Evolutionary conservation across 768 basidiomycete genomes (phyloP), one percentile per base, ranked within the genome.

Genomic region (Serendipita sp.): DNA sequence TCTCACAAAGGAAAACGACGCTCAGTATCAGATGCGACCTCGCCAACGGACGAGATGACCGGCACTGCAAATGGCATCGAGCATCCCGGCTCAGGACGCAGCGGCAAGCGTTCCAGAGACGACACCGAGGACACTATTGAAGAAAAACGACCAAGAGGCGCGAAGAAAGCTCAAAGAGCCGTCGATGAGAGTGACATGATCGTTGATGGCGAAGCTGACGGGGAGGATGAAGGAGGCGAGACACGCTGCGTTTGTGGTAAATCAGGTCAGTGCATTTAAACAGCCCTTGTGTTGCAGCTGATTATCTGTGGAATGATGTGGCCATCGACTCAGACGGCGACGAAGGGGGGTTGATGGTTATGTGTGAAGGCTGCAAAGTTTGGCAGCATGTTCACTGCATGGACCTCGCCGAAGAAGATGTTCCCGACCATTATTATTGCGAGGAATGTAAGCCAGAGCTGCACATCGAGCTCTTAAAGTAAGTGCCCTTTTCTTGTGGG

Each of bases 311-410:
- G 15, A 28, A 38, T 41, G 23, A 54, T 41, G 41, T 47, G 28
- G 45, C 44, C 34, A 28, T 45, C 44, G 41, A 68, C 23, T 46
- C 16, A 44, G 23, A 36, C 46, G 52, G 51, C 63, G 90, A 89
- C 63, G 77, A 76, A 48, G 90, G 91, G 56, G 93, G 91, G 73
- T 90, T 95, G 77, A 96, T 97, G 91, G 91, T 97, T 62, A 89
- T 92, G 74, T 99, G 95, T 76, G 95, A 98, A 76, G 85, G 80
- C 48, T 99, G 95, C 78, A 89, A 93, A 71, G 91, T 90, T 64
- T 99, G 95, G 95, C 95, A 99, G 75, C 95, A 99, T 73, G 93
- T 93, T 2, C 80, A 85, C 8, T 99, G 96, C 76, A 91, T 99
- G 84, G 95, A 93, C 46, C 89, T 89, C 73, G 82, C 83, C 38